Percentiles rank a stretch among this genome's conserved stretches.
Conservation (phyloP, 225 moss, liverwort and hornwort species). For the Pleurozium schreberi region DNA sequence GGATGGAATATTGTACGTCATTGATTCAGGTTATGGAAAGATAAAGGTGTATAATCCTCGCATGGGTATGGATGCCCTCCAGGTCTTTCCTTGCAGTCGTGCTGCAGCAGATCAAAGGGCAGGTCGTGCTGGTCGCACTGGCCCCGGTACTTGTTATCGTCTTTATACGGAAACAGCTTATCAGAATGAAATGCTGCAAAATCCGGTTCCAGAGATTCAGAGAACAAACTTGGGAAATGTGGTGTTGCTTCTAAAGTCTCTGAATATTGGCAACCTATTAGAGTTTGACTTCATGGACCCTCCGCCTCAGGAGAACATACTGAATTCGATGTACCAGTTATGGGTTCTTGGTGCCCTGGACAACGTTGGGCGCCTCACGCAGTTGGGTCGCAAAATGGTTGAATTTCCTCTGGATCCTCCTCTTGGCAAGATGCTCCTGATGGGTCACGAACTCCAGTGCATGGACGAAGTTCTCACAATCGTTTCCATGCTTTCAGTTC, state of each 20-base stretch:
- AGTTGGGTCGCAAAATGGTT: conserved; percentile 96
- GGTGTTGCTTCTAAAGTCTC: conserved; percentile 75
- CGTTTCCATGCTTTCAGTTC: conserved; percentile 98
- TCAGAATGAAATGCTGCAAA: conserved; percentile 95
- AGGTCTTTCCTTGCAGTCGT: conserved; percentile 94
- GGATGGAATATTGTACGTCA: conserved; percentile 93
- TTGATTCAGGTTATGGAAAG: conserved; percentile 95
- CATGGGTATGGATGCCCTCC: conserved; percentile 99
- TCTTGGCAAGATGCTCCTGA: conserved; percentile 90
- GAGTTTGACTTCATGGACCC: conserved; percentile 99
- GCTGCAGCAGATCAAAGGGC: conserved; percentile 98
- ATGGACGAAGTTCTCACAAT: conserved; percentile 90
- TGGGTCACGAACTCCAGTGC: conserved; percentile 75
- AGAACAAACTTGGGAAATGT: conserved; percentile 93
- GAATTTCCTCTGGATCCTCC: conserved; percentile 97
- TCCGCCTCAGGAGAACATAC: conserved; percentile 94
- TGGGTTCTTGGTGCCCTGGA: conserved; percentile 95
- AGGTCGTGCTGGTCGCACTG: conserved; percentile 93
- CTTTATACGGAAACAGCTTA: conserved; percentile 87
- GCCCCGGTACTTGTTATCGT: conserved; percentile 89
- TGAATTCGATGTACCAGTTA: conserved; percentile 97
- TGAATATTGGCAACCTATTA: conserved; percentile 81
- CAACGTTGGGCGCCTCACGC: conserved; percentile 85
- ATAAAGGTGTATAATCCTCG: conserved; percentile 98
- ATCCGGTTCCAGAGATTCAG: conserved; percentile 98